Evolutionary conservation across 2,329 filamentous ascomycete species (phyloP).

Genomic region (Hansfordia pulvinata): DNA sequence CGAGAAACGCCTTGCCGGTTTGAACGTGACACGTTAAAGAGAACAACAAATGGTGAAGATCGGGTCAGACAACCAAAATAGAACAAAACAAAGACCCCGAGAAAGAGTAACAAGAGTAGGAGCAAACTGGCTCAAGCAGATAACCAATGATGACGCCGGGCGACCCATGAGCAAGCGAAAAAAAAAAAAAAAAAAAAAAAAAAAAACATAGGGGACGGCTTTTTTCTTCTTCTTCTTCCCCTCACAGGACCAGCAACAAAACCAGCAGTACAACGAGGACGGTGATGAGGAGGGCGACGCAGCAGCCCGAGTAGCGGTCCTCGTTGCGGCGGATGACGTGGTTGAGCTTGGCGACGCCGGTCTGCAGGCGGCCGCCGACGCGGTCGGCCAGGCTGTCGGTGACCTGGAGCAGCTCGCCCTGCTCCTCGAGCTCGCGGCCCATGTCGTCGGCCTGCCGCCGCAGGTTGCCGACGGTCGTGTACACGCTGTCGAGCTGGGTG

Average conservation of each 20-base stretch:
- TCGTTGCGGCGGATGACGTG: slow-evolving; percentile 82
- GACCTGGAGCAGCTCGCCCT: slow-evolving; percentile 75
- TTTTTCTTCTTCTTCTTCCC: too few relatives aligned
- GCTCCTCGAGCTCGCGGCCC: slow-evolving; percentile 92
- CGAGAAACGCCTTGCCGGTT: too few relatives aligned
- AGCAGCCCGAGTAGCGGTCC: slow-evolving; percentile 78
- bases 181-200: too few relatives aligned
- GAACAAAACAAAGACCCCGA: too few relatives aligned
- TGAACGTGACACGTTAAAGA: too few relatives aligned
- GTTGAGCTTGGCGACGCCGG: slow-evolving; percentile 73
- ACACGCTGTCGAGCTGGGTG: slow-evolving; percentile 81
- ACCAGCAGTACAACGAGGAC: slow-evolving; percentile 79
- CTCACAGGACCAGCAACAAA: slow-evolving; percentile 50
- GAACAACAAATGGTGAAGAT: too few relatives aligned
- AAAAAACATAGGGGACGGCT: too few relatives aligned
- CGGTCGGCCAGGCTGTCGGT: slow-evolving; percentile 77
- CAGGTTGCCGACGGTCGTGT: slow-evolving; percentile 82
- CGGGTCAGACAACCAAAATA: too few relatives aligned
- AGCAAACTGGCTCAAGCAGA: too few relatives aligned
- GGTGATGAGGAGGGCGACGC: slow-evolving; percentile 77
- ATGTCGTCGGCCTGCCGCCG: slow-evolving; percentile 87
- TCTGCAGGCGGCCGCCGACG: slow-evolving; percentile 74
- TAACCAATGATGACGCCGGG: too few relatives aligned
- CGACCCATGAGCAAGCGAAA: too few relatives aligned
- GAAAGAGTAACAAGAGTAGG: too few relatives aligned